These are phyloP conservation scores for Clonostachys sp. DNA, from an alignment of 2,329 filamentous ascomycete species.

Conservation along the genomic window DNA sequence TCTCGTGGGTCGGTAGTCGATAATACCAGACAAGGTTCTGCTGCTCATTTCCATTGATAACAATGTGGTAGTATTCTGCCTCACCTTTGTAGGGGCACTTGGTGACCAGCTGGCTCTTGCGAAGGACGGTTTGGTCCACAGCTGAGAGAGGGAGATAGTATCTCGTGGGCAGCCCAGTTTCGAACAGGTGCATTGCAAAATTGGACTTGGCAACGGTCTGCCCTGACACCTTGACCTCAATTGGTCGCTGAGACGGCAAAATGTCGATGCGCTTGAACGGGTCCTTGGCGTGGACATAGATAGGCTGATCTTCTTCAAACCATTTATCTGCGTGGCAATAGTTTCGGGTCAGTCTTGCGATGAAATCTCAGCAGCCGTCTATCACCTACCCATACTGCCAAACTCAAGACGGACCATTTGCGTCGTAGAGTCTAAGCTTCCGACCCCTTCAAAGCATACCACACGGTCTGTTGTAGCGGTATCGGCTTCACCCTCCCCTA, in stretches of 20 bases:
- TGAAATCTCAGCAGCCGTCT: not conserved
- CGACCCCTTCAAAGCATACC: conserved; percentile 30
- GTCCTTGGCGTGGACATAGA: conserved; percentile 62
- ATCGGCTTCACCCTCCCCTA: conserved; percentile 12
- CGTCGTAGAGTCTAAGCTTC: conserved; percentile 22
- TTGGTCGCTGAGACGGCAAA: conserved; percentile 44
- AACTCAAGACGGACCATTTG: conserved; percentile 27
- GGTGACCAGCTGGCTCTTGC: conserved; percentile 45
- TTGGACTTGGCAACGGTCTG: conserved; percentile 37
- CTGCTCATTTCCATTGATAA: conserved; percentile 33
- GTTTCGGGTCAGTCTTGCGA: not conserved
- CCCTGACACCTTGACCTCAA: conserved; percentile 45
- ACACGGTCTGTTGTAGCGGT: conserved; percentile 21
- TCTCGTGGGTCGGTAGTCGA: conserved; percentile 49
- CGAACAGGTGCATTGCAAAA: conserved; percentile 49
- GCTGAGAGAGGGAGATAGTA: conserved; percentile 54
- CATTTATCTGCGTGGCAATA: conserved; percentile 21
- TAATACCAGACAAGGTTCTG: conserved; percentile 62
- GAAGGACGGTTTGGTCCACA: conserved; percentile 38
- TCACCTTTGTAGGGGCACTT: conserved; percentile 65
- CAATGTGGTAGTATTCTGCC: conserved; percentile 57
- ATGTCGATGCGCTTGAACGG: conserved; percentile 63
- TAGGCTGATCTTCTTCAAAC: conserved; percentile 52
- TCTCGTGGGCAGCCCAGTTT: conserved; percentile 54
- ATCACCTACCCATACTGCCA: conserved; percentile 21